Conservation (phyloP, 1,284 basidiomycete genomes). For the Pseudozyma pruni region DNA sequence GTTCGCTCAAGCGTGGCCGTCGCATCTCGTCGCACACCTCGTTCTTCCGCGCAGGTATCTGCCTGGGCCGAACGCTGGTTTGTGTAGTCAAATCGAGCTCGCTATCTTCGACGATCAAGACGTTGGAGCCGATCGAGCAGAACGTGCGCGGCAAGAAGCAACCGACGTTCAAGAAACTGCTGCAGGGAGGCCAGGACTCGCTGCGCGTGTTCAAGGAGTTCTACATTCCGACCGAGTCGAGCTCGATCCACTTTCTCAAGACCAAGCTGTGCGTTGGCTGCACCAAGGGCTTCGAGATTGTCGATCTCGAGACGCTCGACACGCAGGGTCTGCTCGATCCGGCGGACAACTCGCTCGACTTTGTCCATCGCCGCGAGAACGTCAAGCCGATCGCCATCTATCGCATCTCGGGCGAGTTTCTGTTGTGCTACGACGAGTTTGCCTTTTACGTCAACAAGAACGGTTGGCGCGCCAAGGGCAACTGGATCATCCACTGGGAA, state of each 20-base stretch:
- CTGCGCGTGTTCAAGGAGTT: conserved; percentile 93
- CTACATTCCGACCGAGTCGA: conserved; percentile 97
- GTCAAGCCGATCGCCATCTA: conserved; percentile 96
- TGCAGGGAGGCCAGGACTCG: conserved; percentile 94
- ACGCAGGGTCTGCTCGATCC: conserved; percentile 96
- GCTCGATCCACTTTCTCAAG: conserved; percentile 96
- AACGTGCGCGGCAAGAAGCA: conserved; percentile 83
- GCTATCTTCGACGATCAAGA: conserved; percentile 96
- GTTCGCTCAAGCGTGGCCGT: conserved; percentile 91
- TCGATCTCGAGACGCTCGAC: conserved; percentile 95
- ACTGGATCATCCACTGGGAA: conserved; percentile 98
- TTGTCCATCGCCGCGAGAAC: conserved; percentile 88
- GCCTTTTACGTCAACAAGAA: conserved; percentile 99
- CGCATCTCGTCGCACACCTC: conserved; percentile 95
- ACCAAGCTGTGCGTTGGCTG: conserved; percentile 97
- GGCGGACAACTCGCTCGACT: conserved; percentile 87
- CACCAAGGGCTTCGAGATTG: conserved; percentile 98
- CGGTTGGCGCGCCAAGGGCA: conserved; percentile 87
- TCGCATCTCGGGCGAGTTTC: conserved; percentile 93
- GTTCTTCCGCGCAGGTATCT: conserved; percentile 96
- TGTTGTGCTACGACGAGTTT: conserved; percentile 98
- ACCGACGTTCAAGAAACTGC: conserved; percentile 81
- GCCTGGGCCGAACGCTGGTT: conserved; percentile 91
- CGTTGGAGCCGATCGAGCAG: conserved; percentile 94
- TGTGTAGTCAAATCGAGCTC: conserved; percentile 97